Conservation (phyloP, 176 grass and related monocot species). For the Triticum aestivum region DNA sequence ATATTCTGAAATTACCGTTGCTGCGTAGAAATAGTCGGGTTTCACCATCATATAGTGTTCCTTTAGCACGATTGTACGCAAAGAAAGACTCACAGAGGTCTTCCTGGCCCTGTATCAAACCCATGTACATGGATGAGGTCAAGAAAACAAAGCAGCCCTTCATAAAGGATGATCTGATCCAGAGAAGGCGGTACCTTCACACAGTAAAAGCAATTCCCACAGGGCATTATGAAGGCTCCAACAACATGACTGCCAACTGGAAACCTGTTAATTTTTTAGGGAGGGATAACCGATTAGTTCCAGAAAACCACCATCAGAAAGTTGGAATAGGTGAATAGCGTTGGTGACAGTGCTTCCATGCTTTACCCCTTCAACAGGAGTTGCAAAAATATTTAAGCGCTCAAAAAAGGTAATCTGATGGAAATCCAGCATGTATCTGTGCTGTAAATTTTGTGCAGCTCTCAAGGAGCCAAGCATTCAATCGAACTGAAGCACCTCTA, state of each 20-base stretch:
- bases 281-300: neutral
- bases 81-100: constrained; percentile 97
- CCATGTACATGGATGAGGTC: neutral
- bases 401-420: neutral
- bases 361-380: neutral
- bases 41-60: constrained; percentile 94
- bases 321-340: neutral
- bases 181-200: constrained; percentile 58
- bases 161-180: neutral
- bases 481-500: neutral
- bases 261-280: constrained; percentile 52
- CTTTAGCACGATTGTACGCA: constrained; percentile 92
- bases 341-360: neutral
- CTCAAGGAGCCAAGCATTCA: neutral
- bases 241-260: constrained; percentile 95
- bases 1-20: constrained; percentile 50
- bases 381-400: neutral
- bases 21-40: constrained; percentile 76
- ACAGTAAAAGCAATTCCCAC: constrained; percentile 97
- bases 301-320: neutral
- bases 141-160: neutral
- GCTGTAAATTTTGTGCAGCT: neutral
- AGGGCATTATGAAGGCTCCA: constrained; percentile 98
- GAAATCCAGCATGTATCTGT: neutral
- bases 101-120: constrained; percentile 81